A percentile compares a stretch with the other conserved stretches of the same genome.
Conservation (phyloP, 163 green algal genomes). For the Volvox carteri region DNA sequence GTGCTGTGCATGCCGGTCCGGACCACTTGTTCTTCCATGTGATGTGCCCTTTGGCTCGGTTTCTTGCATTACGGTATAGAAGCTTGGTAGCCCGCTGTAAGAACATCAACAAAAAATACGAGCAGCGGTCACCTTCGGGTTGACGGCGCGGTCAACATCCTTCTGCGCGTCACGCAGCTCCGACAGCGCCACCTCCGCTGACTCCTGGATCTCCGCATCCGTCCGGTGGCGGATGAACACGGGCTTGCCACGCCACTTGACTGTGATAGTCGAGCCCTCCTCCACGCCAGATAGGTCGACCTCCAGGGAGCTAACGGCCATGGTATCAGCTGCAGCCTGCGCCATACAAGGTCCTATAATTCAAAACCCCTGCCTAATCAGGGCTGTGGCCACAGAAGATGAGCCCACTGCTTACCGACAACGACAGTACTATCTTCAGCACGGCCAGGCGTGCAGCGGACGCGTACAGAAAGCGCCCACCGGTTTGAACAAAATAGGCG, state of each 20-base stretch:
- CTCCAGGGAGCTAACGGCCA: conserved; percentile 98
- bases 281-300: conserved; percentile 94
- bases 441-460: conserved; percentile 94
- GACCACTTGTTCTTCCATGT: too few species aligned
- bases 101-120: too few species aligned
- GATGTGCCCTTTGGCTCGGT: too few species aligned
- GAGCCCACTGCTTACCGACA: conserved; percentile 84
- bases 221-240: conserved; percentile 98
- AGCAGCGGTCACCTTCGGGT: conserved; percentile 90
- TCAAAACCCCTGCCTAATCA: not conserved
- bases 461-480: conserved; percentile 98
- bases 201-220: conserved; percentile 90
- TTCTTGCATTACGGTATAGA: too few species aligned
- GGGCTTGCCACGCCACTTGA: conserved; percentile 99
- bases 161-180: conserved; percentile 94
- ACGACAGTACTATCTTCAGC: conserved; percentile 97
- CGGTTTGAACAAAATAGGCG: conserved; percentile 98
- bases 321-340: conserved; percentile 91
- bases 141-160: conserved; percentile 85
- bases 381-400: not conserved
- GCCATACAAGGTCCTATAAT: not conserved
- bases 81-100: too few species aligned
- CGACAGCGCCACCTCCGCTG: conserved; percentile 82
- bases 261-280: conserved; percentile 93
- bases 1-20: too few species aligned